Evolutionary conservation across 1,284 basidiomycete species (phyloP).

Genomic region (Schizophyllum commune): DNA sequence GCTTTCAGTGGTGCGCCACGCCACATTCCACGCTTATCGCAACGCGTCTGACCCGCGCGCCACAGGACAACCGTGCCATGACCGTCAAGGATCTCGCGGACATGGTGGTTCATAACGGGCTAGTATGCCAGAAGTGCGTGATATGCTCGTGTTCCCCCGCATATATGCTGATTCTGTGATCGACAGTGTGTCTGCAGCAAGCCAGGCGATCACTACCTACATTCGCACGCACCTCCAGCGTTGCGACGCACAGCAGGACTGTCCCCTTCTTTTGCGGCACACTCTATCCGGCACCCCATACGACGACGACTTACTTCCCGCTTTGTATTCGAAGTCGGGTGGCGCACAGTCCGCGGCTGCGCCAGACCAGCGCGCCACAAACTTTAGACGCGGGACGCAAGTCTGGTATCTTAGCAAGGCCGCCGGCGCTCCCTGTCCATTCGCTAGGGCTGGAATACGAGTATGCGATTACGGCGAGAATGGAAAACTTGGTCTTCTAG

Average conservation of each 20-base stretch:
- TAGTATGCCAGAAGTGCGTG: constrained; percentile 67
- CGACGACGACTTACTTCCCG: constrained; percentile 67
- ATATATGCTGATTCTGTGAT: constrained; percentile 13
- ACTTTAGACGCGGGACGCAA: constrained; percentile 67
- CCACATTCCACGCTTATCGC: constrained; percentile 6
- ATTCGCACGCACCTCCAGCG: constrained; percentile 64
- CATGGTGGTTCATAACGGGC: constrained; percentile 52
- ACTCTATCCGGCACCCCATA: constrained; percentile 57
- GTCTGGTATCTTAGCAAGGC: constrained; percentile 74
- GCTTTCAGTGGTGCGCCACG: constrained; percentile 55
- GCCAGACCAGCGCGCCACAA: constrained; percentile 49
- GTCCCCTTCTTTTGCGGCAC: constrained; percentile 66
- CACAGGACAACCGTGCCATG: constrained; percentile 69
- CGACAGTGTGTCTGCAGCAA: constrained; percentile 60
- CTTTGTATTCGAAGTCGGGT: constrained; percentile 59
- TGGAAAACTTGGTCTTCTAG: constrained; percentile 25
- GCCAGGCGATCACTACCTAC: constrained; percentile 73
- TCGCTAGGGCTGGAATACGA: constrained; percentile 59
- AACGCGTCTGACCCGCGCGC: constrained; percentile 4
- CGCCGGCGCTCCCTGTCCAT: constrained; percentile 66
- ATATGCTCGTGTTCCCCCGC: constrained; percentile 5
- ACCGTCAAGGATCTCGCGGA: constrained; percentile 77
- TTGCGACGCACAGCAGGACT: constrained; percentile 61
- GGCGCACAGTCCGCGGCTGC: constrained; percentile 47
- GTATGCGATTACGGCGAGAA: constrained; percentile 57